phyloP scores from a whole-genome alignment of 257 asterid genomes.

The Solanum tacnaense region DNA sequence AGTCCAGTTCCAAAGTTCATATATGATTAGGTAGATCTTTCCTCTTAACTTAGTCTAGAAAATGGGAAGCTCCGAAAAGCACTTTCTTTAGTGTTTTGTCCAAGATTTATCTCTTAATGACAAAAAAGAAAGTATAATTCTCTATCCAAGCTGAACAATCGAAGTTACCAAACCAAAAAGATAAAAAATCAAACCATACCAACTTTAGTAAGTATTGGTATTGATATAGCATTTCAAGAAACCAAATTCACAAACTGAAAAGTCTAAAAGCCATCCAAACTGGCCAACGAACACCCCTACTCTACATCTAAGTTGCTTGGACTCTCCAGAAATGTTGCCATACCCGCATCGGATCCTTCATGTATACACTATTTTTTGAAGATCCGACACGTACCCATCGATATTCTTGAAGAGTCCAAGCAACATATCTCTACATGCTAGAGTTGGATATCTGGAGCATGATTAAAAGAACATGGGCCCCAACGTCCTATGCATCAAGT shows the following conservation, averaged over 20 bases:
- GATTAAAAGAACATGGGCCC: neutral
- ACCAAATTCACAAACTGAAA: neutral
- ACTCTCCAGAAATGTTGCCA: neutral
- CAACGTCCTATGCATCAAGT: neutral
- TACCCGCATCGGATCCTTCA: neutral
- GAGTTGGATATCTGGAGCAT: neutral
- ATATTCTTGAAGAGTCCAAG: neutral
- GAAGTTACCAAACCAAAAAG: neutral
- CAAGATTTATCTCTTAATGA: neutral
- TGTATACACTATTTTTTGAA: neutral
- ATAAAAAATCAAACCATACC: neutral
- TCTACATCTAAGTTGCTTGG: neutral
- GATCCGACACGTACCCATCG: neutral
- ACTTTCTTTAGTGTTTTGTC: neutral
- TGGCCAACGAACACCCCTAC: neutral
- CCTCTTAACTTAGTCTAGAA: neutral
- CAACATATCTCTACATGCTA: neutral
- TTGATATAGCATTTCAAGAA: neutral
- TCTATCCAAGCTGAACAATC: neutral
- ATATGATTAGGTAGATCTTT: neutral
- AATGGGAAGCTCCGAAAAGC: neutral
- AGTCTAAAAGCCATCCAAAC: neutral
- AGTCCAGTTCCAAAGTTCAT: neutral
- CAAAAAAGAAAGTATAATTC: neutral
- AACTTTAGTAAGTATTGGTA: neutral